Conservation (phyloP, 495 filamentous ascomycete species). For the Penicillium coprophilum region DNA sequence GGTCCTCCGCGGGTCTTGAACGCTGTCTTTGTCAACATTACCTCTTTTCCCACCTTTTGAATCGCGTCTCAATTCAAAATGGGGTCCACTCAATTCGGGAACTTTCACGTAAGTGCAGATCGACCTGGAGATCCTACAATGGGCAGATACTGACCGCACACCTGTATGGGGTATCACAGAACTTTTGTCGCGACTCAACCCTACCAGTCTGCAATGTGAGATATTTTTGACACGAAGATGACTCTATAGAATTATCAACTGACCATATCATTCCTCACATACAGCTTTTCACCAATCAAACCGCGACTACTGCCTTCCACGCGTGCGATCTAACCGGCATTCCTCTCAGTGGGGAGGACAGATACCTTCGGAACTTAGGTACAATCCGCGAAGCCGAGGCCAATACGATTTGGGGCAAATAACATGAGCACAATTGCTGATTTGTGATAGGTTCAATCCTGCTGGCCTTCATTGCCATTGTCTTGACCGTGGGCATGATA, state of each 20-base stretch:
- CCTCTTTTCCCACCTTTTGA: conserved; percentile 11
- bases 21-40: conserved; percentile 1
- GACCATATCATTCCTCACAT: conserved; percentile 13
- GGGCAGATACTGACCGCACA: conserved; percentile 23
- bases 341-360: conserved; percentile 56
- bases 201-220: conserved; percentile 89
- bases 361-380: conserved; percentile 83
- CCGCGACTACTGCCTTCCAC: conserved; percentile 53
- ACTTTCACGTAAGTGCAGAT: conserved; percentile 73
- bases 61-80: conserved; percentile 33
- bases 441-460: conserved; percentile 80
- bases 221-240: neutral
- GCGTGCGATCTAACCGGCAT: conserved; percentile 77
- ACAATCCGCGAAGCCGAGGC: conserved; percentile 28
- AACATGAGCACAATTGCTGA: conserved; percentile 8
- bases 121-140: conserved; percentile 13
- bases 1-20: conserved; percentile 24
- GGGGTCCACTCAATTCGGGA: conserved; percentile 76
- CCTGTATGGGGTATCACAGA: conserved; percentile 45
- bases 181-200: conserved; percentile 96
- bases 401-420: neutral
- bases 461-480: conserved; percentile 73
- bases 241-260: conserved; percentile 15
- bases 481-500: conserved; percentile 62
- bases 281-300: conserved; percentile 55